Evolutionary conservation across 176 grass and related monocot genomes (phyloP), one percentile per base, ranked within the genome.

Genomic region (Ensete glaucum): DNA sequence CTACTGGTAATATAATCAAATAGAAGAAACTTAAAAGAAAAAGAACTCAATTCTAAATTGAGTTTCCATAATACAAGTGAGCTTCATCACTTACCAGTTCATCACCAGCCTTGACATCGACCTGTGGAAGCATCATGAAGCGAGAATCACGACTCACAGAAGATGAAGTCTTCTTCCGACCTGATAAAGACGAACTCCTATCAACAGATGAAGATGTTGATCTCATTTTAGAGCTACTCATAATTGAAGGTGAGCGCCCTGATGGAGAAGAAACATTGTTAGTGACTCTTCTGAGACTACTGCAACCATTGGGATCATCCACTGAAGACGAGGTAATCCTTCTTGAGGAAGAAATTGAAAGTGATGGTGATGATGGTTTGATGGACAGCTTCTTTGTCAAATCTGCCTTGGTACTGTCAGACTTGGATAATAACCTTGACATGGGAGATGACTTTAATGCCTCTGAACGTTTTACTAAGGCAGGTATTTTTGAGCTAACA

Each of bases 111-210:
- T 87, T 98, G 54, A 95, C 76, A 82, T 98, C 94, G 82, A 98
- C 90, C 78, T 93, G 90, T 53, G 94, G 94, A 52, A 98, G 81
- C 90, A 98, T 91, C 82, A 93, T 89, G 77, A 88, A 87, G 49
- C 85, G 83, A 62, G 89, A 86, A 85, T 96, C 93, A 64, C 83
- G 83, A 24, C 76, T 83, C 14, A 88, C 81, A 58, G 82, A 75
- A 81, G 84, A 76, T 20, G 84, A 83, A 79, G 79, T 86, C 72
- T 86, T 98, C 75, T 80, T 91, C 80, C 85, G 80, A 62, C 68
- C 80, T 52, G 83, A 73, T 82, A 87, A 76, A 27, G 75, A 88
- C 62, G 60, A 77, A 52, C 76, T 72, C 67, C 74, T 88, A 29
- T 83, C 83, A 12, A 15, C 73, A 19, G 79, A 86, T 68, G 89